Evolutionary conservation across 352 stramenopile species (phyloP), one percentile per base, ranked within the genome.

Genomic region (Phytophthora niederhauseri): DNA sequence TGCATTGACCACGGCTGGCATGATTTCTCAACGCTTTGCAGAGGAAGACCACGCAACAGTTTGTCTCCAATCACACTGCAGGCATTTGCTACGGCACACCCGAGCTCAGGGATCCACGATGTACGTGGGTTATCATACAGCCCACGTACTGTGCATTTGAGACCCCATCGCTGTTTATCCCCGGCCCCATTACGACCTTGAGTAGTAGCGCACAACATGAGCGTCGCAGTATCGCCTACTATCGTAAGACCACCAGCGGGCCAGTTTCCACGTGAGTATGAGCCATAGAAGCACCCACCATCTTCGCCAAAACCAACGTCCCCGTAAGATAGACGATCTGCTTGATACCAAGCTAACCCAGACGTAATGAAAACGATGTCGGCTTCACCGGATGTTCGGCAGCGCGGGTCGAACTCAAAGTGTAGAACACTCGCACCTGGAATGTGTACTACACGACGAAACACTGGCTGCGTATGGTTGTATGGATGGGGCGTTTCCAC

Each of bases 401-500:
- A 91, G 5, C 76, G 78, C 43, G 74, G 71, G 19, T 94, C 86
- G 65, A 94, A 94, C 22, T 89, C 75, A 41, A 92, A 89, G 30
- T 88, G 81, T 7, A 94, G 53, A 14, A 79, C 68, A 6, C 57
- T 82, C 2, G 86, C 84, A 20, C 80, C 81, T 59, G 82, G 72
- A 56, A 91, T 80, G 11, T 72, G 73, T 22, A 93, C 66, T 20
- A 89, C 77, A 48, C 85, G 84, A 5, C 83, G 80, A 64, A 91
- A 81, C 15, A 84, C 73, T 38, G 83, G 75, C 53, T 92, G 81
- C 11, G 62, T 79, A 49, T 84, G 72, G 34, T 66, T 87, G 71
- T 93, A 94, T 28, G 86, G 86, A 65, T 94, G 86, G 2, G 74
- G 46, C 30, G 77, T 91, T 64, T 94, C 84, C 15, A 93, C 73